Conservation (phyloP, 2,329 filamentous ascomycete genomes). For the Hypoxylon sp. region DNA sequence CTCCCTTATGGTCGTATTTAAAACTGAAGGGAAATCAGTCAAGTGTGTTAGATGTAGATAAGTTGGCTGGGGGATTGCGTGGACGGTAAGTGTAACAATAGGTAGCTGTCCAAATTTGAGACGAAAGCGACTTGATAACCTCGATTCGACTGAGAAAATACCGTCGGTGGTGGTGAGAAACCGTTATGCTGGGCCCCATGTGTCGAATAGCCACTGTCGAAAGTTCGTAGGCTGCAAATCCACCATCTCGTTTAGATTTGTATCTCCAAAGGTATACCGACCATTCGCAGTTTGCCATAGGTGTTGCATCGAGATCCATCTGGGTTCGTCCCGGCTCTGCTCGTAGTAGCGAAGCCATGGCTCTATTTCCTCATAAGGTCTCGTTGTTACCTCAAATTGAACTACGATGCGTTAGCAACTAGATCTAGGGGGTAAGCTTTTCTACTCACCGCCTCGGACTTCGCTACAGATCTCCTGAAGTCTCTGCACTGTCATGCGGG, state of each 20-base stretch:
- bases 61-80: too few relatives aligned
- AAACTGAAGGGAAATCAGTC: too few relatives aligned
- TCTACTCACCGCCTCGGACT: conserved; percentile 58
- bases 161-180: too few relatives aligned
- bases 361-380: conserved; percentile 53
- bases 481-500: conserved; percentile 67
- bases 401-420: conserved; percentile 32
- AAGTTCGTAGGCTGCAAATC: conserved; percentile 60
- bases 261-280: conserved; percentile 69
- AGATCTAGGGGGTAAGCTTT: background rate
- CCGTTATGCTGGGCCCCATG: conserved; percentile 52
- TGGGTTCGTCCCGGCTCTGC: conserved; percentile 57
- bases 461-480: conserved; percentile 61
- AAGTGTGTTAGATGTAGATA: too few relatives aligned
- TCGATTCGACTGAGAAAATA: too few relatives aligned
- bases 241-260: conserved; percentile 65
- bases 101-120: too few relatives aligned
- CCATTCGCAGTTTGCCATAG: conserved; percentile 74
- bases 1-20: too few relatives aligned
- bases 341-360: conserved; percentile 53
- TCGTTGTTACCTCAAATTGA: conserved; percentile 46
- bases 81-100: too few relatives aligned
- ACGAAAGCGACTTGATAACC: too few relatives aligned
- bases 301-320: conserved; percentile 64
- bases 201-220: conserved; percentile 61